A percentile compares a stretch with the other conserved stretches of the same genome.
Conservation (phyloP, 371 early-diverging fungal genomes). For the Saksenaea oblongispora region DNA sequence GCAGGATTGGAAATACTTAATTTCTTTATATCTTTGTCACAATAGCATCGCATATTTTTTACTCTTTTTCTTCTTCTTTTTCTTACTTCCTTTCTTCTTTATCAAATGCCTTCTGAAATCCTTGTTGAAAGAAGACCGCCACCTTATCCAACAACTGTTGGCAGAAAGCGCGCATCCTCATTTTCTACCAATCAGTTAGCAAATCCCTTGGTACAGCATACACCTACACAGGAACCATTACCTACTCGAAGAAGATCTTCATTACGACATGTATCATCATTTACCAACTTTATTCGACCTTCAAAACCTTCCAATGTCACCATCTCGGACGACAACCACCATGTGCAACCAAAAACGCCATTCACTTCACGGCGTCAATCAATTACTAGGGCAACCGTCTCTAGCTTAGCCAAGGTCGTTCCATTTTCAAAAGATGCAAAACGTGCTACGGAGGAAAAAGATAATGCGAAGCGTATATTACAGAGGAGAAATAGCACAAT, state of each 20-base stretch:
- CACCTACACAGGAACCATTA: background rate
- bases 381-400: slow-evolving; percentile 19
- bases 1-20: background rate
- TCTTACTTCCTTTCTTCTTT: background rate
- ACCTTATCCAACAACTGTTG: background rate
- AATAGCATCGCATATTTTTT: slow-evolving; percentile 4
- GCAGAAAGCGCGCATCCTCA: slow-evolving; percentile 1
- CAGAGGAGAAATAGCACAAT: background rate
- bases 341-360: background rate
- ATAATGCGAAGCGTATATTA: background rate
- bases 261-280: background rate
- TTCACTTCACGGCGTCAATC: slow-evolving; percentile 17
- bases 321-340: background rate
- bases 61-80: background rate
- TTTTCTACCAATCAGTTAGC: background rate
- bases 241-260: background rate
- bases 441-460: background rate
- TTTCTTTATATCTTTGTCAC: background rate
- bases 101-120: background rate
- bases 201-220: background rate
- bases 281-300: background rate
- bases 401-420: slow-evolving; percentile 23
- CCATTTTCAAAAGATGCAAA: slow-evolving; percentile 13
- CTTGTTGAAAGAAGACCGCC: background rate
- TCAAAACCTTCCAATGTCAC: background rate